phyloP scores from a whole-genome alignment of 495 filamentous ascomycete genomes.

The Daldinia childiae region DNA sequence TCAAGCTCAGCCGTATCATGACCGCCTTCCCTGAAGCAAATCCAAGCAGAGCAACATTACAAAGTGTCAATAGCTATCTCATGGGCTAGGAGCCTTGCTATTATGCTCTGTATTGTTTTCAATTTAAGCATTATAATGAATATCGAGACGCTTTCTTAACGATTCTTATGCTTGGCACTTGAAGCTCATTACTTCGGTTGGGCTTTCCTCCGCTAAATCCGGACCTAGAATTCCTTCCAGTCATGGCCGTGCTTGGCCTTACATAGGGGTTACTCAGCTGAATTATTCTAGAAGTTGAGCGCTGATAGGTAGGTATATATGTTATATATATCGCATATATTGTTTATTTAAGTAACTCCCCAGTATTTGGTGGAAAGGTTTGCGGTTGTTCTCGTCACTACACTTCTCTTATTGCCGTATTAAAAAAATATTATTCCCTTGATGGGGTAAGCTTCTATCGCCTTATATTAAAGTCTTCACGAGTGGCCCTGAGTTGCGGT shows the following conservation, averaged over 20 bases:
- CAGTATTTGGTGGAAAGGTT: background rate
- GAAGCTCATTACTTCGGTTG: too few species aligned
- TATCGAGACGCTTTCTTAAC: too few species aligned
- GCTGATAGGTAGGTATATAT: background rate
- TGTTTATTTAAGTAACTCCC: background rate
- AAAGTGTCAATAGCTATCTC: constrained; percentile 87
- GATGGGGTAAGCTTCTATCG: background rate
- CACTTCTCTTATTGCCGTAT: background rate
- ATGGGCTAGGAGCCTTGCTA: constrained; percentile 60
- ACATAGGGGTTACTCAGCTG: too few species aligned
- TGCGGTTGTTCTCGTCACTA: background rate
- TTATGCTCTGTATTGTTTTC: too few species aligned
- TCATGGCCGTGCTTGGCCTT: too few species aligned
- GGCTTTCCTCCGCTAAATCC: too few species aligned
- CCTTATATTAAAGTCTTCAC: background rate
- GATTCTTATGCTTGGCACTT: too few species aligned
- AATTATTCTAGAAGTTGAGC: too few species aligned
- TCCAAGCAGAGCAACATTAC: constrained; percentile 80
- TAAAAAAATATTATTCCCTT: background rate
- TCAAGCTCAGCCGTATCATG: constrained; percentile 80
- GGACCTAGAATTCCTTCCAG: too few species aligned
- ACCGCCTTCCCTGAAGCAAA: constrained; percentile 77
- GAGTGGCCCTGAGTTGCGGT: background rate
- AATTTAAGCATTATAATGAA: too few species aligned
- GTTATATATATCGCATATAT: too few species aligned